Percentiles rank a stretch among this genome's conserved stretches.
phyloP scores from a whole-genome alignment of 2,329 filamentous ascomycete species.

The Teratosphaeria zuluensis region DNA sequence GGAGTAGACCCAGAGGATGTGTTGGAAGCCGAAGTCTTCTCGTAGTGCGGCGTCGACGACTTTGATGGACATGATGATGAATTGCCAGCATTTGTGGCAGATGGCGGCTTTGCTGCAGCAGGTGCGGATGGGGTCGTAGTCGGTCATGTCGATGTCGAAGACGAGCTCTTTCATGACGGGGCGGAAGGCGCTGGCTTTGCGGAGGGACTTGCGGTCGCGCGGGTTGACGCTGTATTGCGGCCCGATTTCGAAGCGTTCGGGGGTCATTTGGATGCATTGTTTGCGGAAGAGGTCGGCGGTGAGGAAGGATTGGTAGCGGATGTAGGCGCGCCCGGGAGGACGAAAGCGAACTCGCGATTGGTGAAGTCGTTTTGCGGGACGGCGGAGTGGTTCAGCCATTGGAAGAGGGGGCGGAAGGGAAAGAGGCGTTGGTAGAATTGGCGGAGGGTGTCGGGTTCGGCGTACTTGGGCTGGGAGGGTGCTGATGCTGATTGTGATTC shows the following conservation, averaged over 20 bases:
- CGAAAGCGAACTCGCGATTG: conserved; percentile 93
- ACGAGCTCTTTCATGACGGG: conserved; percentile 89
- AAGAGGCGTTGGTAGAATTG: conserved; percentile 94
- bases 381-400: conserved; percentile 94
- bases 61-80: conserved; percentile 96
- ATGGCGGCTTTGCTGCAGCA: conserved; percentile 93
- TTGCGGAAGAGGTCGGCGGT: conserved; percentile 71
- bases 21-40: conserved; percentile 92
- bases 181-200: conserved; percentile 71
- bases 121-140: conserved; percentile 93
- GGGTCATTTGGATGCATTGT: conserved; percentile 78
- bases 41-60: conserved; percentile 78
- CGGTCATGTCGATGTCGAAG: conserved; percentile 98
- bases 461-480: conserved; percentile 26
- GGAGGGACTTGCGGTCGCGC: conserved; percentile 79
- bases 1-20: conserved; percentile 98
- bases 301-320: conserved; percentile 77
- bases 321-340: conserved; percentile 81
- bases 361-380: conserved; percentile 78
- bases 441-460: conserved; percentile 76
- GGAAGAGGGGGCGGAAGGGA: conserved; percentile 87
- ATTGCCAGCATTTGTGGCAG: conserved; percentile 88
- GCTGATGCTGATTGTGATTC: conserved; percentile 16
- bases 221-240: conserved; percentile 95
- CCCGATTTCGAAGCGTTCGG: conserved; percentile 93